Evolutionary conservation across 108 stramenopile genomes (phyloP).

Genomic region (Pseudonitzschia multiseries): DNA sequence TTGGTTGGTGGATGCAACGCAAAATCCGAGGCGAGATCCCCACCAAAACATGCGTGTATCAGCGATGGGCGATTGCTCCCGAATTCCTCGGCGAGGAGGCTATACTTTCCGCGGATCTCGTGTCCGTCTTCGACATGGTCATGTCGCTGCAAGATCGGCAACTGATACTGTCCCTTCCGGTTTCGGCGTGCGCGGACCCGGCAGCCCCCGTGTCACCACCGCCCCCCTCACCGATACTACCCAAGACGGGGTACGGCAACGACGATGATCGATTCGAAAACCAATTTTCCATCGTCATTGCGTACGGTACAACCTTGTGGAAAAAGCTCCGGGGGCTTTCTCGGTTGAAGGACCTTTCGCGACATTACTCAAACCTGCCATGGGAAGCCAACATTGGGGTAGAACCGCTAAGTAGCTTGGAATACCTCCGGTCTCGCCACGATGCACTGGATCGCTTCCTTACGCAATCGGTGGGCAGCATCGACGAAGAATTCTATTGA

Average conservation of each 20-base stretch:
- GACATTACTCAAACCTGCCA: background rate
- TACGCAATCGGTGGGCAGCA: background rate
- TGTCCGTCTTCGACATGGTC: background rate
- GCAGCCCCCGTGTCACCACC: background rate
- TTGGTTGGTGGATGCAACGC: background rate
- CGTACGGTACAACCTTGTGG: background rate
- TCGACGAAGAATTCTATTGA: background rate
- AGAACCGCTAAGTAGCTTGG: background rate
- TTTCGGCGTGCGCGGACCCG: background rate
- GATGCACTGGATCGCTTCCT: background rate
- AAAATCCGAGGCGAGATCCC: background rate
- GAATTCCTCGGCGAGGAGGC: background rate
- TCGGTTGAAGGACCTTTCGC: background rate
- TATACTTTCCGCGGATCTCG: background rate
- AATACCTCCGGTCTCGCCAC: background rate
- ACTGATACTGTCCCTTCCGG: background rate
- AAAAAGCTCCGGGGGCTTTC: background rate
- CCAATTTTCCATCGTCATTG: background rate
- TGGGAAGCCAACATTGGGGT: background rate
- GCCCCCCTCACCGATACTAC: background rate
- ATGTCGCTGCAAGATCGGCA: background rate
- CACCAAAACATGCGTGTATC: background rate
- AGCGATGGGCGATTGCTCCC: background rate
- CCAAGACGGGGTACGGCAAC: background rate
- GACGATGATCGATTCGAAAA: background rate